phyloP scores from a whole-genome alignment of 225 moss, liverwort and hornwort species.

The Sphagnum contortum region DNA sequence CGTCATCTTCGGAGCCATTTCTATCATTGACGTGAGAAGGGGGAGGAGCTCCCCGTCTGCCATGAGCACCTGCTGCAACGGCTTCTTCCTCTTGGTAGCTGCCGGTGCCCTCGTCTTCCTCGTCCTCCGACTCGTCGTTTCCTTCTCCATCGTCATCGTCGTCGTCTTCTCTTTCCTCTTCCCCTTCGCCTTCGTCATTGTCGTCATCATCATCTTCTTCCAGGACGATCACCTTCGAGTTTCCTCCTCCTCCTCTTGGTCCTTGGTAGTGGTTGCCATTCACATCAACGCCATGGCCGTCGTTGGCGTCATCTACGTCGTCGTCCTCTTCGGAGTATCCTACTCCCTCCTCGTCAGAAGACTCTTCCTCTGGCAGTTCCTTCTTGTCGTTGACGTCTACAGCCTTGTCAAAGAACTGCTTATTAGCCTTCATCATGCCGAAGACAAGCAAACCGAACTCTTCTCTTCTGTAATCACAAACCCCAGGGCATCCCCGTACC shows the following conservation, averaged over 20 bases:
- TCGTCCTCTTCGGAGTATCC: slow-evolving; percentile 52
- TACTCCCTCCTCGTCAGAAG: too few relatives aligned
- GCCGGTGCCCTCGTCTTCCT: slow-evolving; percentile 9
- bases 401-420: slow-evolving; percentile 65
- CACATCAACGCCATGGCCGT: slow-evolving; percentile 57
- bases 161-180: slow-evolving; percentile 29
- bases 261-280: slow-evolving; percentile 37
- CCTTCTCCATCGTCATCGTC: slow-evolving; percentile 48
- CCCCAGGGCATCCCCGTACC: slow-evolving; percentile 74
- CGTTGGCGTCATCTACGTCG: slow-evolving; percentile 43
- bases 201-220: slow-evolving; percentile 40
- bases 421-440: slow-evolving; percentile 67
- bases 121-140: neutral
- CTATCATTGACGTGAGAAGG: slow-evolving; percentile 9
- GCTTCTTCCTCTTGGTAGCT: slow-evolving; percentile 71
- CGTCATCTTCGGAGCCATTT: slow-evolving; percentile 53
- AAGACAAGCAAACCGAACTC: slow-evolving; percentile 27
- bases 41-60: slow-evolving; percentile 11
- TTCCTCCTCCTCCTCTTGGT: slow-evolving; percentile 40
- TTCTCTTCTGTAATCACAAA: slow-evolving; percentile 48
- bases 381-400: slow-evolving; percentile 56
- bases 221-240: slow-evolving; percentile 35
- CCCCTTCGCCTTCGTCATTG: slow-evolving; percentile 53
- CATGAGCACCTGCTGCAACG: slow-evolving; percentile 16
- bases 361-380: slow-evolving; percentile 7